Percentiles rank a stretch among this genome's conserved stretches.
Evolutionary conservation across 495 filamentous ascomycete genomes (phyloP).

Genomic region (Penicillium simplicissimum): DNA sequence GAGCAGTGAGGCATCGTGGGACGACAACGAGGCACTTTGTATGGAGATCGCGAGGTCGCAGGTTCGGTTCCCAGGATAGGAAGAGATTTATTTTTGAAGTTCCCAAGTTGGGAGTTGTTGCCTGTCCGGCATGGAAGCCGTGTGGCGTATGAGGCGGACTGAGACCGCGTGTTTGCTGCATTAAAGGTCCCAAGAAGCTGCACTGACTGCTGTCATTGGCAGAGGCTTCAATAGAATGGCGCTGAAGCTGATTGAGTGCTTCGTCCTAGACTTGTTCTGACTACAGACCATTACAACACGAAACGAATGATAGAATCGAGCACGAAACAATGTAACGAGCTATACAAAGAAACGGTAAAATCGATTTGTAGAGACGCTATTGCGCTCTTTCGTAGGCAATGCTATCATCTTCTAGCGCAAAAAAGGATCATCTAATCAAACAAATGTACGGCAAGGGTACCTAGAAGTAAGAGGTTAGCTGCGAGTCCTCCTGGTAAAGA

Average conservation of each 20-base stretch:
- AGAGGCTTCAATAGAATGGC: no score
- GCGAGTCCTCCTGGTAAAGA: background rate
- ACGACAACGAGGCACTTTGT: background rate
- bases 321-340: background rate
- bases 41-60: background rate
- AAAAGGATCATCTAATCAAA: slow-evolving; percentile 32
- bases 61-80: background rate
- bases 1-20: no score
- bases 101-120: background rate
- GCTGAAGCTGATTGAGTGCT: background rate
- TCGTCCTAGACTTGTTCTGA: background rate
- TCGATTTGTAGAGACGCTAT: background rate
- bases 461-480: slow-evolving; percentile 35
- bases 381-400: background rate
- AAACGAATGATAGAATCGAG: background rate
- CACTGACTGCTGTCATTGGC: background rate
- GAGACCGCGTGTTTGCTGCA: background rate
- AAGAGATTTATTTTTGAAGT: background rate
- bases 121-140: background rate
- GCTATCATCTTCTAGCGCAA: background rate
- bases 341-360: background rate
- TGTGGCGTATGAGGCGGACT: background rate
- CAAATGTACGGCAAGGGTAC: slow-evolving; percentile 57
- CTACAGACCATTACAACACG: background rate
- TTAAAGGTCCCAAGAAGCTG: background rate